A percentile compares a stretch with the other conserved stretches of the same genome.
These are phyloP conservation scores for Apium graveolens DNA, from an alignment of 129 eudicot genomes.

Conservation along the genomic window DNA sequence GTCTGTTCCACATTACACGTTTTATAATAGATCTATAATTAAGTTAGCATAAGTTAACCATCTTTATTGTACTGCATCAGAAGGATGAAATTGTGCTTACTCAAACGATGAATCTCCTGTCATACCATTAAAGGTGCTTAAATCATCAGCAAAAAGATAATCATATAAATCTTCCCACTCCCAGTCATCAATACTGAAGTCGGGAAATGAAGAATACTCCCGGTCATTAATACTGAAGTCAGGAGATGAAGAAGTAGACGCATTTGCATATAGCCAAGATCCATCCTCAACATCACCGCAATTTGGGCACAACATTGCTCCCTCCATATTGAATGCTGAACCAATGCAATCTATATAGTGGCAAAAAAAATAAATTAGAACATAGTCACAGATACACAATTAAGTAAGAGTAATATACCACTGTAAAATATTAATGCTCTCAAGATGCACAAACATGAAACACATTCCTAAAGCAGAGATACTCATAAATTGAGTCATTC, in stretches of 20 bases:
- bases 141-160: neutral
- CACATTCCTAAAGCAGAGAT: neutral
- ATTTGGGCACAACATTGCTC: slow-evolving; percentile 59
- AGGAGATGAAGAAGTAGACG: neutral
- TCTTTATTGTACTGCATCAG: neutral
- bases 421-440: neutral
- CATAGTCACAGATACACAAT: neutral
- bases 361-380: neutral
- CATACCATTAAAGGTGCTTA: neutral
- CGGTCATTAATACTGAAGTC: neutral
- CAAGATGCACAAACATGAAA: neutral
- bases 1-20: neutral
- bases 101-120: neutral
- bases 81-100: neutral
- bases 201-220: neutral
- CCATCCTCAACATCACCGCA: neutral
- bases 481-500: neutral
- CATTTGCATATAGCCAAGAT: neutral
- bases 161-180: no score
- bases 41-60: no score
- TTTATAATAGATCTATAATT: no score
- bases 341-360: slow-evolving; percentile 67
- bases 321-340: slow-evolving; percentile 65
- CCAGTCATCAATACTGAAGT: neutral
- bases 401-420: neutral